Evolutionary conservation across 352 stramenopile species (phyloP).

Genomic region (Phytopythium sindhum): DNA sequence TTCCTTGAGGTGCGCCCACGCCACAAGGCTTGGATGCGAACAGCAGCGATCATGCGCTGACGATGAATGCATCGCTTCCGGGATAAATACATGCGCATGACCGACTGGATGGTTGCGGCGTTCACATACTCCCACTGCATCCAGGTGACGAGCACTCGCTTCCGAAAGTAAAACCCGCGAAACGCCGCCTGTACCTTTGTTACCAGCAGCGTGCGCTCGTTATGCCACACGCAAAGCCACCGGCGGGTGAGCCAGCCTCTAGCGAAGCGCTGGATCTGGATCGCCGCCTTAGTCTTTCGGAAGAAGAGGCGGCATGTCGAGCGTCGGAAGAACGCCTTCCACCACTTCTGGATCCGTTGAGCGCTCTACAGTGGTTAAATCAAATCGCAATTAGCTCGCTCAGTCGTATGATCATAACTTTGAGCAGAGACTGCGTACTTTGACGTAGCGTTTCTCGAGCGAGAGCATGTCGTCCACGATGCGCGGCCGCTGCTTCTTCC

Average conservation of each 20-base stretch:
- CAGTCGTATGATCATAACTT: neutral
- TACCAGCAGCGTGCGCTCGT: slow-evolving; percentile 41
- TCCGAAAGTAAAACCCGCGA: slow-evolving; percentile 46
- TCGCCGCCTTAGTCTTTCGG: slow-evolving; percentile 27
- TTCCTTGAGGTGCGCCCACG: slow-evolving; percentile 42
- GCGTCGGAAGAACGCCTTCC: slow-evolving; percentile 33
- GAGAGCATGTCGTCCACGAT: slow-evolving; percentile 75
- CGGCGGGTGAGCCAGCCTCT: slow-evolving; percentile 50
- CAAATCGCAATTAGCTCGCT: neutral
- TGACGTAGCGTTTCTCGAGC: slow-evolving; percentile 49
- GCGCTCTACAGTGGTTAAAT: slow-evolving; percentile 33
- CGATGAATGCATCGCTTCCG: slow-evolving; percentile 9
- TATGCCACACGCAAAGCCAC: slow-evolving; percentile 51
- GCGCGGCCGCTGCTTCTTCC: slow-evolving; percentile 43
- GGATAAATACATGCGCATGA: slow-evolving; percentile 48
- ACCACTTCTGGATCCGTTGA: slow-evolving; percentile 52
- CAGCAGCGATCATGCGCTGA: slow-evolving; percentile 27
- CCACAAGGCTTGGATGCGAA: slow-evolving; percentile 69
- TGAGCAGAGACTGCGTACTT: slow-evolving; percentile 12
- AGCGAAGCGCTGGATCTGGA: slow-evolving; percentile 52
- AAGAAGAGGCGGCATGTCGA: slow-evolving; percentile 50
- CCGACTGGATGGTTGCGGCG: slow-evolving; percentile 54
- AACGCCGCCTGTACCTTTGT: slow-evolving; percentile 59
- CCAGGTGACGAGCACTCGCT: slow-evolving; percentile 42
- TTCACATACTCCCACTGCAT: slow-evolving; percentile 60